Evolutionary conservation across 192 early-diverging fungal species (phyloP).

Genomic region (Backusella psychrophila): DNA sequence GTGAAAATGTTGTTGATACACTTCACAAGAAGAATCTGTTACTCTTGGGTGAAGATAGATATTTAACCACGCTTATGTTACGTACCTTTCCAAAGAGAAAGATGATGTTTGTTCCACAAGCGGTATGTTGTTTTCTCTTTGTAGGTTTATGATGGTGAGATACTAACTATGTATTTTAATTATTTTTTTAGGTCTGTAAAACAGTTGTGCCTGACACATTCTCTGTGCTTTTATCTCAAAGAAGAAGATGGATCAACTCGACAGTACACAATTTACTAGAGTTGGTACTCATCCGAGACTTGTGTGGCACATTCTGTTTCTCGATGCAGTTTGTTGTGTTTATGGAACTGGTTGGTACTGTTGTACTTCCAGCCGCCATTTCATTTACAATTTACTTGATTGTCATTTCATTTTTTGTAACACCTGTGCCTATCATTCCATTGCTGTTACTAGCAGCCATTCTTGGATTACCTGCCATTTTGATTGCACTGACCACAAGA

Average conservation of each 20-base stretch:
- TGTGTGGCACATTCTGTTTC: conserved; percentile 90
- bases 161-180: neutral
- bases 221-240: conserved; percentile 68
- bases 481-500: conserved; percentile 85
- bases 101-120: conserved; percentile 71
- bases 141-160: neutral
- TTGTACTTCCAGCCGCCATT: conserved; percentile 89
- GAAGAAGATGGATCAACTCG: conserved; percentile 86
- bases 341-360: conserved; percentile 90
- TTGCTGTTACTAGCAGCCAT: conserved; percentile 75
- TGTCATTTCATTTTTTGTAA: conserved; percentile 70
- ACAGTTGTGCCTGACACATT: conserved; percentile 71
- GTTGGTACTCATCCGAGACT: conserved; percentile 75
- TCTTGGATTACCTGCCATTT: conserved; percentile 84
- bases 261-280: conserved; percentile 85
- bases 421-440: conserved; percentile 54
- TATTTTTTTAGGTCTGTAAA: conserved; percentile 54
- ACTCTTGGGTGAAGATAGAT: conserved; percentile 73
- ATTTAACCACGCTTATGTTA: conserved; percentile 73
- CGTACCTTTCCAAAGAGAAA: conserved; percentile 70
- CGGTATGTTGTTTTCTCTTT: conserved; percentile 23
- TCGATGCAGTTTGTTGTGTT: conserved; percentile 96
- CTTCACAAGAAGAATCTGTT: conserved; percentile 74
- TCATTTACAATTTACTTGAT: conserved; percentile 82
- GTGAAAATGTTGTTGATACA: conserved; percentile 66